Evolutionary conservation across 129 eudicot species (phyloP).

Genomic region (Chrysanthemum makinoi): DNA sequence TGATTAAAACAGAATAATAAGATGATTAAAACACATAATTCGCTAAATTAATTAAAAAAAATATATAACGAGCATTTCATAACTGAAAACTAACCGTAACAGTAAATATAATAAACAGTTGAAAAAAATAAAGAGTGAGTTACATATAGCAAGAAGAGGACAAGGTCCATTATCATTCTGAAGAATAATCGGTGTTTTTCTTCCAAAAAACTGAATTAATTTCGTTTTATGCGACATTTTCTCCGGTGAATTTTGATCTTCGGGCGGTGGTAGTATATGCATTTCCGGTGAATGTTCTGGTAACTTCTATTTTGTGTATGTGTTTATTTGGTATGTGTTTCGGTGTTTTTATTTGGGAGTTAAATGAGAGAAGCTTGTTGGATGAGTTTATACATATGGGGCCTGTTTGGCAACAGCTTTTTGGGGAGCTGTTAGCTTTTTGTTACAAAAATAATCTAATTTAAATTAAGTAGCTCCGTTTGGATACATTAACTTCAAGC

Average conservation of each 20-base stretch:
- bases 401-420: too few species aligned
- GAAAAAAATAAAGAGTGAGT: neutral
- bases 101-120: conserved; percentile 39
- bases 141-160: conserved; percentile 95
- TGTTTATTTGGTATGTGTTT: neutral
- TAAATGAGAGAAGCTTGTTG: conserved; percentile 13
- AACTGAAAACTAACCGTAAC: neutral
- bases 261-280: conserved; percentile 33
- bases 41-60: too few species aligned
- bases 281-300: conserved; percentile 30
- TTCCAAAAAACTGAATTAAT: conserved; percentile 63
- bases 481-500: too few species aligned
- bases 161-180: conserved; percentile 99
- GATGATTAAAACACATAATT: too few species aligned
- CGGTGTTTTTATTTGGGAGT: conserved; percentile 15
- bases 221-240: conserved; percentile 69
- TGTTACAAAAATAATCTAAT: too few species aligned
- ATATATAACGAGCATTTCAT: neutral
- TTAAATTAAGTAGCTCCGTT: too few species aligned
- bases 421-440: too few species aligned
- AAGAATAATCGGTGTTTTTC: conserved; percentile 69
- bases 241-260: conserved; percentile 32
- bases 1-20: too few species aligned
- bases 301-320: conserved; percentile 14
- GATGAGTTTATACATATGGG: too few species aligned